Evolutionary conservation across 768 basidiomycete genomes (phyloP), one percentile per base, ranked within the genome.

Genomic region (Lactifluus piperatus): DNA sequence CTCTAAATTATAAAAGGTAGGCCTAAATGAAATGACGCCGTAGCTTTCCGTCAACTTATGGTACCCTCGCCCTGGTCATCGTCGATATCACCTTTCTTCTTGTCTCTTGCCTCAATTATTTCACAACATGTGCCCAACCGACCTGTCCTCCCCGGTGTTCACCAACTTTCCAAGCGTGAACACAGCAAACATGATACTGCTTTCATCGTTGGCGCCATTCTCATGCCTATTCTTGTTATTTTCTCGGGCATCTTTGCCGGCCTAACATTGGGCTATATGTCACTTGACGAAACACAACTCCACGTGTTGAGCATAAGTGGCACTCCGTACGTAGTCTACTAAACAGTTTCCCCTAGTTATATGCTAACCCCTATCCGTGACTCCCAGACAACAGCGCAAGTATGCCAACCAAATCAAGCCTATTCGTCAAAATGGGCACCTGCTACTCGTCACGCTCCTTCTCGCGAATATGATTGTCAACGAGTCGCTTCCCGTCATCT

Each of bases 401-500:
- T 88, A 91, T 62, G 93, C 93, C 8, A 81, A 81, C 66, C 86
- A 87, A 73, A 94, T 94, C 67, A 84, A 85, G 70, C 92, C 92
- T 13, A 84, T 95, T 49, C 85, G 91, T 56, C 77, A 84, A 74
- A 85, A 92, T 65, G 88, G 89, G 2, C 90, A 92, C 68, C 74
- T 91, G 30, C 77, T 93, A 10, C 81, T 93, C 58, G 88, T 91
- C 56, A 91, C 89, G 0, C 81, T 91, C 39, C 79, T 92, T 10
- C 74, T 94, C 30, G 85, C 87, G 34, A 94, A 94, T 72, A 94
- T 94, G 92, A 89, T 94, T 57, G 86, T 87, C 66, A 94, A 94
- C 69, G 91, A 93, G 73, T 78, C 88, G 0, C 81, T 93, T 5
- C 92, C 93, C 36, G 79, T 94, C 63, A 90, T 94, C 59, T 78